Conservation (phyloP, 345 rosid genomes). For the Brassica incana region DNA sequence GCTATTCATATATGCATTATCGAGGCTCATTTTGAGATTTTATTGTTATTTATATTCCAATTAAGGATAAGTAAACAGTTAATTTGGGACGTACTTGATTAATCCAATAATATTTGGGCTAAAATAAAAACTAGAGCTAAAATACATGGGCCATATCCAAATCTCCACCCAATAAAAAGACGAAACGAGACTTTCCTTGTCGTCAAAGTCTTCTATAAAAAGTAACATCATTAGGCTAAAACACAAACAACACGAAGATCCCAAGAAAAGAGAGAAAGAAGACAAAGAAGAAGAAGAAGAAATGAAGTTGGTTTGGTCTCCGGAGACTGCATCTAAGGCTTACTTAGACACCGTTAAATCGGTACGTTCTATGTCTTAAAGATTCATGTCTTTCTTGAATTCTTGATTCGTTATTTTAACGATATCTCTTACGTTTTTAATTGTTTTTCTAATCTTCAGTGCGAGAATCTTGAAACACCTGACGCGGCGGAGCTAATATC, state of each 20-base stretch:
- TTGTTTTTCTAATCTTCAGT: constrained; percentile 42
- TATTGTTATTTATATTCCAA: not conserved
- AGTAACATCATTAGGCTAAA: constrained; percentile 18
- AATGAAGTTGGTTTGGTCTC: constrained; percentile 96
- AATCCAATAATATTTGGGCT: constrained; percentile 2
- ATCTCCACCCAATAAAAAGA: constrained; percentile 28
- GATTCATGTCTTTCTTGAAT: not conserved
- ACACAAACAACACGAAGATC: constrained; percentile 31
- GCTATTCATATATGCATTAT: not conserved
- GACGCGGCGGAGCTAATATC: constrained; percentile 86
- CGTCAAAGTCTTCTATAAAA: constrained; percentile 24
- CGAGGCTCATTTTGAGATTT: not conserved
- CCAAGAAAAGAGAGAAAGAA: not conserved
- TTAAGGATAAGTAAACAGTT: not conserved
- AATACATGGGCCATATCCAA: constrained; percentile 30
- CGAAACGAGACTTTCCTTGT: constrained; percentile 11
- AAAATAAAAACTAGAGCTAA: not conserved
- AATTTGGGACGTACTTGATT: not conserved
- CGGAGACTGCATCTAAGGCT: constrained; percentile 78
- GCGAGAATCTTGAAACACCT: constrained; percentile 61
- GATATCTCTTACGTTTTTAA: not conserved
- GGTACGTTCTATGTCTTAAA: constrained; percentile 43
- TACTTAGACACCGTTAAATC: constrained; percentile 79
- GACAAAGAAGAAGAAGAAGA: constrained; percentile 22
- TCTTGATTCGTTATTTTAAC: not conserved